Evolutionary conservation across 2,329 filamentous ascomycete species (phyloP).

Genomic region (Monosporascus sp.): DNA sequence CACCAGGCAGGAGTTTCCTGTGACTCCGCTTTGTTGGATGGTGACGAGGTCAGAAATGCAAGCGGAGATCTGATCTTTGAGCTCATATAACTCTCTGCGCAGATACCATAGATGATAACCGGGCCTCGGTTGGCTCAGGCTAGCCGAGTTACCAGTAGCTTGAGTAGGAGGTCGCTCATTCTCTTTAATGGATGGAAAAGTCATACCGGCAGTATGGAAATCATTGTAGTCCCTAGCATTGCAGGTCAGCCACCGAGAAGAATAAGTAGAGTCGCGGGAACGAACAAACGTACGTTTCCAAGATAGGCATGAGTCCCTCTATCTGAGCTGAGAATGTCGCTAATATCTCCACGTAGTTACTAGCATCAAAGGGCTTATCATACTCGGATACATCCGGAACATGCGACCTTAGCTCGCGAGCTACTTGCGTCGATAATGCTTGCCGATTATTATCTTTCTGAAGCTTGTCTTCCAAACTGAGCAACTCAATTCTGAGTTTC

Average conservation of each 20-base stretch:
- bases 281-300: slow-evolving; percentile 11
- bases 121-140: not conserved
- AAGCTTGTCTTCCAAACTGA: slow-evolving; percentile 7
- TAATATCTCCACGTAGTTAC: slow-evolving; percentile 3
- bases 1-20: not conserved
- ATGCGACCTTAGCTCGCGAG: too few species aligned
- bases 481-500: slow-evolving; percentile 12
- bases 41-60: slow-evolving; percentile 11
- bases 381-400: not conserved
- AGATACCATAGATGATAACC: slow-evolving; percentile 7
- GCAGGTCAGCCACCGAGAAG: not conserved
- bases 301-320: slow-evolving; percentile 13
- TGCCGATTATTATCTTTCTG: not conserved
- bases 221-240: slow-evolving; percentile 17
- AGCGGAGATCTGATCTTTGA: slow-evolving; percentile 18
- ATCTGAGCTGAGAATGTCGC: slow-evolving; percentile 11
- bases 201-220: slow-evolving; percentile 7
- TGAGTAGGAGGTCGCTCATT: not conserved
- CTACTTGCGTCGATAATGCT: not conserved
- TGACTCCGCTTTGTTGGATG: slow-evolving; percentile 1
- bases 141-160: not conserved
- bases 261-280: not conserved
- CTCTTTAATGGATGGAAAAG: not conserved
- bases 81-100: slow-evolving; percentile 15
- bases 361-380: not conserved